Evolutionary conservation across 2,329 filamentous ascomycete species (phyloP).

Genomic region (Fusarium oligoseptatum): DNA sequence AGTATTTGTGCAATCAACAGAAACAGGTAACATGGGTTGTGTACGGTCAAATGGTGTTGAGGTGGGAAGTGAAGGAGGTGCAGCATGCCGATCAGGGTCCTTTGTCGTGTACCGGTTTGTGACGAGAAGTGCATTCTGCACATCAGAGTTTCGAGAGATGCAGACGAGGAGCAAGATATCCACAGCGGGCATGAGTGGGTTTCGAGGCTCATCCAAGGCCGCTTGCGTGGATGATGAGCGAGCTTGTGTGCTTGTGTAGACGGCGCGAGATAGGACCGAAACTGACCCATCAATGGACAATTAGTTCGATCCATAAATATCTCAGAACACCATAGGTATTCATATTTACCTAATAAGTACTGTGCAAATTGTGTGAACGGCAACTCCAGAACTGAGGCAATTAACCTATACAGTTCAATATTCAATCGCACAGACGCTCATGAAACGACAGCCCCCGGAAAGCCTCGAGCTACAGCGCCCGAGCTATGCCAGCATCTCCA

Average conservation of each 20-base stretch:
- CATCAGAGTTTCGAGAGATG: slow-evolving; percentile 6
- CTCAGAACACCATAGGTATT: background rate
- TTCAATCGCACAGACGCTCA: slow-evolving; percentile 5
- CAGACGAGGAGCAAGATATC: slow-evolving; percentile 10
- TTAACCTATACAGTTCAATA: background rate
- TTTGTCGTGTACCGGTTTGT: slow-evolving; percentile 3
- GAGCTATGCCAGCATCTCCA: slow-evolving; percentile 6
- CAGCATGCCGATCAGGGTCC: slow-evolving; percentile 38
- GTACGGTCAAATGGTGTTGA: background rate
- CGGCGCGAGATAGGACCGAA: slow-evolving; percentile 31
- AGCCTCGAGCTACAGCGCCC: slow-evolving; percentile 31
- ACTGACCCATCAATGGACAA: slow-evolving; percentile 1
- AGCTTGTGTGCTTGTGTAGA: slow-evolving; percentile 14
- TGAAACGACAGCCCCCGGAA: slow-evolving; percentile 27
- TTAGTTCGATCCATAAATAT: slow-evolving; percentile 11
- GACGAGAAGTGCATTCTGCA: background rate
- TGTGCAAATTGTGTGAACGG: slow-evolving; percentile 1
- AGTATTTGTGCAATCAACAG: background rate
- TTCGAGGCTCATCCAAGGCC: slow-evolving; percentile 1
- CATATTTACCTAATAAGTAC: background rate
- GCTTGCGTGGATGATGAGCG: slow-evolving; percentile 3
- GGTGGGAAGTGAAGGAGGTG: slow-evolving; percentile 7
- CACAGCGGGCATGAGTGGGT: slow-evolving; percentile 11
- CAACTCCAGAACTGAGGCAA: slow-evolving; percentile 1
- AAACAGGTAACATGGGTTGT: background rate